phyloP scores from a whole-genome alignment of 176 grass and related monocot genomes.

The Pontederia paniculata region DNA sequence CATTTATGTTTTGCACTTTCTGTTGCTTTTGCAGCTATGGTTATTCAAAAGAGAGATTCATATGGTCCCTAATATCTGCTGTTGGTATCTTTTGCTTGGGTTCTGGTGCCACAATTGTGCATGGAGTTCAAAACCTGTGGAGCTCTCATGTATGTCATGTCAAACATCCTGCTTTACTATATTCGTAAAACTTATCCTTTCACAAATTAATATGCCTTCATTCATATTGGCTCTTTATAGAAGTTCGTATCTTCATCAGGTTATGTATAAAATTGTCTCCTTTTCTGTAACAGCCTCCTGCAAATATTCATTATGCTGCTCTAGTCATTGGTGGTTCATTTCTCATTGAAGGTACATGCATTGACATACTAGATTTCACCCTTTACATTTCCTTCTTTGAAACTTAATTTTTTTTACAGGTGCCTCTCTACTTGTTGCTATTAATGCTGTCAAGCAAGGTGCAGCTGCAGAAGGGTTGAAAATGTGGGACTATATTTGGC shows the following conservation, averaged over 20 bases:
- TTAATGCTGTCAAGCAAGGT: slow-evolving; percentile 92
- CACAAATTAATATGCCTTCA: not conserved
- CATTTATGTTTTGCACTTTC: too few relatives aligned
- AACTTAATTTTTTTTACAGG: slow-evolving; percentile 39
- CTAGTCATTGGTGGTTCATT: slow-evolving; percentile 93
- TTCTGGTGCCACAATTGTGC: slow-evolving; percentile 89
- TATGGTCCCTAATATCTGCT: slow-evolving; percentile 98
- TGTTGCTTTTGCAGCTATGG: slow-evolving; percentile 54
- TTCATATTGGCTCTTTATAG: slow-evolving; percentile 6
- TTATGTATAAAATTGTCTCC: not conserved
- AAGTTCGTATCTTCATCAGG: slow-evolving; percentile 7
- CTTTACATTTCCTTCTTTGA: slow-evolving; percentile 1
- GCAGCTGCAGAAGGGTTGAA: slow-evolving; percentile 81
- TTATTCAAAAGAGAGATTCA: slow-evolving; percentile 99
- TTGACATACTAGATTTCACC: not conserved
- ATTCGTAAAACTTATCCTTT: too few relatives aligned
- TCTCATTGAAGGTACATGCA: slow-evolving; percentile 79
- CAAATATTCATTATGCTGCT: slow-evolving; percentile 89
- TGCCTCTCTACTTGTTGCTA: slow-evolving; percentile 90
- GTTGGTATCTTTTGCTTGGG: slow-evolving; percentile 97
- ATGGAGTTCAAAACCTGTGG: slow-evolving; percentile 97
- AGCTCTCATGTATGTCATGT: slow-evolving; percentile 54
- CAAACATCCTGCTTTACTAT: not conserved
- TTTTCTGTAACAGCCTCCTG: slow-evolving; percentile 46
- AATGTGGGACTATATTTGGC: slow-evolving; percentile 91